phyloP scores from a whole-genome alignment of 106 monocot genomes.

The Acorus gramineus region DNA sequence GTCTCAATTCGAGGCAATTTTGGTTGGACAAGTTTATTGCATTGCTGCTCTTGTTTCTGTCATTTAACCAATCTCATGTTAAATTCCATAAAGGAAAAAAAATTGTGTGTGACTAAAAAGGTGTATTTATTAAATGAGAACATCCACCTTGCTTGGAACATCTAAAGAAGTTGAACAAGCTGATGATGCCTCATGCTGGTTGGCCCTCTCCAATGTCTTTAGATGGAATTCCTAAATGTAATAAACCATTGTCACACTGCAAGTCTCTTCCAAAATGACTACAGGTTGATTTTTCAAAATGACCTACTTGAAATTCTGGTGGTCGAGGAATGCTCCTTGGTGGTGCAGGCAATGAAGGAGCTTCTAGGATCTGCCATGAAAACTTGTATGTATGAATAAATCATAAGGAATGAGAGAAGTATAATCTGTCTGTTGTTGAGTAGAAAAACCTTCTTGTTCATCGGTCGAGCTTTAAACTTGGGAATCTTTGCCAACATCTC shows the following conservation, averaged over 20 bases:
- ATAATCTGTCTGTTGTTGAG: neutral
- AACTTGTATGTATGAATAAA: neutral
- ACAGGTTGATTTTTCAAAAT: neutral
- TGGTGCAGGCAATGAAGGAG: neutral
- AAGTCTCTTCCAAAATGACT: neutral
- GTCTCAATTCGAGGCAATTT: too few relatives aligned
- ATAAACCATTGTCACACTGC: neutral
- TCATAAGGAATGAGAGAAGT: neutral
- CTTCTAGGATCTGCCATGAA: neutral
- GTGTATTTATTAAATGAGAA: neutral
- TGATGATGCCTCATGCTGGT: neutral
- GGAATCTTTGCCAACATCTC: slow-evolving; percentile 4
- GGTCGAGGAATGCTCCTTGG: neutral
- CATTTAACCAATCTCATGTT: neutral
- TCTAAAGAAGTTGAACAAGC: neutral
- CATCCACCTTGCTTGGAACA: neutral
- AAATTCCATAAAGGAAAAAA: neutral
- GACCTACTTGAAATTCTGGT: neutral
- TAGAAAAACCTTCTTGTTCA: neutral
- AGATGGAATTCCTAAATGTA: slow-evolving; percentile 1
- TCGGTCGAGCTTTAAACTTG: neutral
- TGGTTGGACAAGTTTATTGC: too few relatives aligned
- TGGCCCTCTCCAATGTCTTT: neutral
- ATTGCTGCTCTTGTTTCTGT: neutral
- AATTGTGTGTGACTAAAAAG: too few relatives aligned